phyloP scores from a whole-genome alignment of 805 yeast genomes.

The Monosporozyma yasuniensis region DNA sequence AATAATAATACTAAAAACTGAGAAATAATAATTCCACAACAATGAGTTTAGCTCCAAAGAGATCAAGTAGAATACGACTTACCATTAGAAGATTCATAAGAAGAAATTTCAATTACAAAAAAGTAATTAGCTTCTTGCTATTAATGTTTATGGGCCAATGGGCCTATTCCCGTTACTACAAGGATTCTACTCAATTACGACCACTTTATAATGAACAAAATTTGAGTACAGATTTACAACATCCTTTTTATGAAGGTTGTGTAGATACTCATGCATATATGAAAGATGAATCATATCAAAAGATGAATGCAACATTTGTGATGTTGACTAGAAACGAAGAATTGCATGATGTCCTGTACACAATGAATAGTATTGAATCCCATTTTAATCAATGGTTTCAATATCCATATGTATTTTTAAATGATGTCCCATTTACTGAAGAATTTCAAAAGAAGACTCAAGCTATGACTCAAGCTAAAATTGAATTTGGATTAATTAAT shows the following conservation, averaged over 20 bases:
- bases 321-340: conserved; percentile 79
- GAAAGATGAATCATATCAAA: conserved; percentile 20
- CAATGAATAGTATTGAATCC: conserved; percentile 68
- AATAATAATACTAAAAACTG: not conserved
- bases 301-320: conserved; percentile 78
- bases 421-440: conserved; percentile 67
- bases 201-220: conserved; percentile 11
- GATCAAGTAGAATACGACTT: not conserved
- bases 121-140: not conserved
- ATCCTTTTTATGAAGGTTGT: conserved; percentile 51
- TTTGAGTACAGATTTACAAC: conserved; percentile 24
- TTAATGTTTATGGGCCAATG: not conserved
- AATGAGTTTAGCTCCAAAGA: not conserved
- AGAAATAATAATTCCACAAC: not conserved
- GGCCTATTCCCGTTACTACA: not conserved
- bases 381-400: conserved; percentile 91
- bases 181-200: not conserved
- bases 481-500: conserved; percentile 64
- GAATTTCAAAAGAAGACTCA: conserved; percentile 50
- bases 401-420: conserved; percentile 87
- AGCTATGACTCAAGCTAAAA: conserved; percentile 47
- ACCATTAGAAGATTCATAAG: not conserved
- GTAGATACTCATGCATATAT: conserved; percentile 35
- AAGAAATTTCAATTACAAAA: not conserved
- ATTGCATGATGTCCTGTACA: conserved; percentile 58